Evolutionary conservation across 805 yeast genomes (phyloP).

Genomic region (Zygosaccharomyces rouxii): DNA sequence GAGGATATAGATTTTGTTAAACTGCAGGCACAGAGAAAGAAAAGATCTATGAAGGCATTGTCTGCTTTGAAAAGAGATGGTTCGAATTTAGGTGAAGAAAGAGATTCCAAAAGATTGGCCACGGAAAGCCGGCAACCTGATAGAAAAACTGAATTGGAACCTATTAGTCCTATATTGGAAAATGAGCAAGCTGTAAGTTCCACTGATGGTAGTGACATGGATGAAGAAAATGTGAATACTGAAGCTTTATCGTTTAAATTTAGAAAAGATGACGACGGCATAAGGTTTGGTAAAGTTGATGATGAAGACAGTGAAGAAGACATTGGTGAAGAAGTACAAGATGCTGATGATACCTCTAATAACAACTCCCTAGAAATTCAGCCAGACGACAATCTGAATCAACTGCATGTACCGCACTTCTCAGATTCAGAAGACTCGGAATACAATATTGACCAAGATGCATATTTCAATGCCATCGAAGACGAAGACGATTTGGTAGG

Average conservation of each 20-base stretch:
- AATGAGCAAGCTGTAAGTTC: conserved; percentile 30
- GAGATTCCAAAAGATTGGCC: conserved; percentile 11
- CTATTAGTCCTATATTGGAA: conserved; percentile 49
- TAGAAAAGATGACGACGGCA: conserved; percentile 27
- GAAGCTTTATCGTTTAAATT: conserved; percentile 27
- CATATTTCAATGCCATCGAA: conserved; percentile 29
- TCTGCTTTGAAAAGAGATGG: conserved; percentile 34
- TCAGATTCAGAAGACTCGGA: conserved; percentile 36
- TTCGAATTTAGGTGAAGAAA: conserved; percentile 25
- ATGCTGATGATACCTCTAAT: conserved; percentile 11
- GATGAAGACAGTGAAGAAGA: conserved; percentile 40
- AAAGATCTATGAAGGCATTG: conserved; percentile 49
- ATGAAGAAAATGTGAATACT: conserved; percentile 17
- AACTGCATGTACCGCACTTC: conserved; percentile 29
- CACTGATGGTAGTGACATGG: conserved; percentile 36
- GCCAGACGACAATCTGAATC: conserved; percentile 16
- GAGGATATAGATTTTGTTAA: conserved; percentile 69
- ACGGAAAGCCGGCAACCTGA: conserved; percentile 3
- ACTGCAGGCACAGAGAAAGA: conserved; percentile 64
- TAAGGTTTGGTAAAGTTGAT: conserved; percentile 37
- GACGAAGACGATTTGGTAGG: conserved; percentile 33
- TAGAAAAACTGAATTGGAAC: neutral
- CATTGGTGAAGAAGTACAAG: conserved; percentile 23
- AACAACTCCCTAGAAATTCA: conserved; percentile 2
- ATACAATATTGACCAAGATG: conserved; percentile 33